phyloP scores from a whole-genome alignment of 225 moss, liverwort and hornwort genomes.

The Bryum argenteum region DNA sequence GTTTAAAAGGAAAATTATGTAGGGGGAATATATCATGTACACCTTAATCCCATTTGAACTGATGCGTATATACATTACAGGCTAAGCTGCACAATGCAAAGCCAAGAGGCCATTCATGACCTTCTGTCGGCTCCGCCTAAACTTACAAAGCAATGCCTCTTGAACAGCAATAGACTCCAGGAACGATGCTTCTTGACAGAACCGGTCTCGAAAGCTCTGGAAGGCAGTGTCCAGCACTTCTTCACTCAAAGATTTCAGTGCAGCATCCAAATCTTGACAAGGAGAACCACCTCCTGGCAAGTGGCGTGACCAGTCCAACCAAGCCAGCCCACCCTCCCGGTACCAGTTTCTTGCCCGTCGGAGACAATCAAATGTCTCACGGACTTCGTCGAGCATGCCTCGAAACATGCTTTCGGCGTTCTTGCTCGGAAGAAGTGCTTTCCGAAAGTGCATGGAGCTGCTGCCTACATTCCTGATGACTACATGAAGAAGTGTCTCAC shows the following conservation, averaged over 20 bases:
- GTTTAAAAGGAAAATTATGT: background rate
- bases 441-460: conserved; percentile 50
- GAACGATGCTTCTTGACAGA: conserved; percentile 54
- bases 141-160: conserved; percentile 39
- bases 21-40: background rate
- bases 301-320: conserved; percentile 41
- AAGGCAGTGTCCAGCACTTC: conserved; percentile 27
- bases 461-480: conserved; percentile 64
- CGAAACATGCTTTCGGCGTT: background rate
- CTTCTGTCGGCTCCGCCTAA: conserved; percentile 53
- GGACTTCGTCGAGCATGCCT: background rate
- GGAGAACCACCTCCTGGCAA: conserved; percentile 21
- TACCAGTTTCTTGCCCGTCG: background rate
- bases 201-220: conserved; percentile 39
- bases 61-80: background rate
- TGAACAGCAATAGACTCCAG: conserved; percentile 50
- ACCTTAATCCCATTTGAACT: background rate
- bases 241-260: background rate
- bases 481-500: conserved; percentile 69
- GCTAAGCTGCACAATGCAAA: conserved; percentile 35
- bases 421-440: conserved; percentile 58
- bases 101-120: conserved; percentile 64
- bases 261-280: conserved; percentile 19
- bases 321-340: conserved; percentile 1
- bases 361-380: background rate